Percentiles rank a stretch among this genome's conserved stretches.
Evolutionary conservation across 371 early-diverging fungal species (phyloP).

Genomic region (Caulochytrium protostelioides): DNA sequence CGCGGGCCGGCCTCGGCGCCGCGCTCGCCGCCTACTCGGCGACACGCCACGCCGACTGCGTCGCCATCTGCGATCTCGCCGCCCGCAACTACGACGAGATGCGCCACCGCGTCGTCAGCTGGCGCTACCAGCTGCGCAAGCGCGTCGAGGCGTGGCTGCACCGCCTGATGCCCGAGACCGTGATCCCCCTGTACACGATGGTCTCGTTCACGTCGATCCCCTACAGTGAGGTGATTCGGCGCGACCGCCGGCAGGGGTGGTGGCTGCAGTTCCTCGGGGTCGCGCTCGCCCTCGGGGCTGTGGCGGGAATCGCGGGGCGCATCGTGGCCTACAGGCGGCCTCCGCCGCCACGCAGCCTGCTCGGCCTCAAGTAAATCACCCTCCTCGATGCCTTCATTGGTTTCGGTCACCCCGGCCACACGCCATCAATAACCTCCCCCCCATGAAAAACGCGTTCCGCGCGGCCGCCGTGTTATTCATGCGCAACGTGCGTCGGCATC

Average conservation of each 20-base stretch:
- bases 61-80: slow-evolving; percentile 85
- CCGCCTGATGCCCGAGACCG: slow-evolving; percentile 35
- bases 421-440: no score
- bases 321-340: no score
- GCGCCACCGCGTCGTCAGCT: slow-evolving; percentile 58
- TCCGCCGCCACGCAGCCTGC: no score
- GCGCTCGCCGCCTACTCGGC: slow-evolving; percentile 41
- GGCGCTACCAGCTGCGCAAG: slow-evolving; percentile 48
- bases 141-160: slow-evolving; percentile 54
- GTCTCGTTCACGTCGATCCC: slow-evolving; percentile 75
- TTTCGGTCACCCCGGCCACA: no score
- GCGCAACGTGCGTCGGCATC: no score
- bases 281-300: no score
- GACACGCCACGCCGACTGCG: slow-evolving; percentile 50
- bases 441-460: no score
- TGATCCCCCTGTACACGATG: slow-evolving; percentile 90
- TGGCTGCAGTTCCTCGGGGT: no score
- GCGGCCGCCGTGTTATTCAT: no score
- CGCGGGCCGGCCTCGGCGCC: slow-evolving; percentile 3
- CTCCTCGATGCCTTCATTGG: no score
- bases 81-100: slow-evolving; percentile 86
- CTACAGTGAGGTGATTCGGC: slow-evolving; percentile 47
- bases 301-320: no score
- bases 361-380: no score
- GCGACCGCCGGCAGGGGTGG: slow-evolving; percentile 37